These are phyloP conservation scores for Lagenaria siceraria DNA, from an alignment of 306 rosid genomes.

Conservation along the genomic window DNA sequence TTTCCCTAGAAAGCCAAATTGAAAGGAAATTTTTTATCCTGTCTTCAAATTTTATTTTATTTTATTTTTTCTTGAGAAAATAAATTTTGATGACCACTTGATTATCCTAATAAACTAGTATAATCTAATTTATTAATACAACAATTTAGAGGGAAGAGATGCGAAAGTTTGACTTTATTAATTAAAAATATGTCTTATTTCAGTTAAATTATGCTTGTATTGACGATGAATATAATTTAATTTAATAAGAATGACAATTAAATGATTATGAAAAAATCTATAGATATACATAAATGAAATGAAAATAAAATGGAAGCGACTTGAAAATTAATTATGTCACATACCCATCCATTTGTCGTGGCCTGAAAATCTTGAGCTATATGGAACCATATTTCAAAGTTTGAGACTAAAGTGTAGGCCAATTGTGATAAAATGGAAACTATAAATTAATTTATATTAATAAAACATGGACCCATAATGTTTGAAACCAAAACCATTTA, in stretches of 20 bases:
- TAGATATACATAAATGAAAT: background rate
- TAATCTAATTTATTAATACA: background rate
- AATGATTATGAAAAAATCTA: background rate
- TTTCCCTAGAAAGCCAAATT: background rate
- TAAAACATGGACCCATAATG: background rate
- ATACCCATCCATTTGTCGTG: background rate
- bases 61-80: too few relatives aligned
- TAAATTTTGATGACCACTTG: background rate
- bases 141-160: too few relatives aligned
- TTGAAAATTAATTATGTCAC: background rate
- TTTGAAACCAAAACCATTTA: background rate
- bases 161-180: too few relatives aligned
- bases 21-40: background rate
- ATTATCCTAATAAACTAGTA: background rate
- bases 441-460: background rate
- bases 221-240: too few relatives aligned
- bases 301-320: background rate
- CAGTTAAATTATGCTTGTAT: too few relatives aligned
- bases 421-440: background rate
- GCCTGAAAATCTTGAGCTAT: background rate
- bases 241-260: background rate
- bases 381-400: background rate
- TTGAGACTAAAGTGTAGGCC: background rate
- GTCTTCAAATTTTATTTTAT: background rate
- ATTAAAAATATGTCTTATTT: too few relatives aligned